Evolutionary conservation across 495 filamentous ascomycete species (phyloP).

Genomic region (Letharia lupina): DNA sequence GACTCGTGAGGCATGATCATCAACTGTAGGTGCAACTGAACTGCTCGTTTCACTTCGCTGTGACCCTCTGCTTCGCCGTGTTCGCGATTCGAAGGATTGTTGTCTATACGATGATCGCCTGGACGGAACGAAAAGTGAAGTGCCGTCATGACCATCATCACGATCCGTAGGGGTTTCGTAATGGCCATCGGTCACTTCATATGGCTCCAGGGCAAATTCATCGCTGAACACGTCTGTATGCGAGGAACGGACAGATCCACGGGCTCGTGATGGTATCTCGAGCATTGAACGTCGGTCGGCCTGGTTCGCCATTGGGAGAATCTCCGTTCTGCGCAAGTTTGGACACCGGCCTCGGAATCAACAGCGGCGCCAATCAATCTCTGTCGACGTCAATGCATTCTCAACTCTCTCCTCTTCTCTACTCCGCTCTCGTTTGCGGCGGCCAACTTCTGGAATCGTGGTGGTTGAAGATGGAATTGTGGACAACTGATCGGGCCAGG

Average conservation of each 20-base stretch:
- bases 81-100: constrained; percentile 27
- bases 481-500: not conserved
- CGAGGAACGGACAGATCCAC: constrained; percentile 32
- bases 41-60: constrained; percentile 32
- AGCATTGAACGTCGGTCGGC: constrained; percentile 13
- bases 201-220: constrained; percentile 37
- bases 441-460: not conserved
- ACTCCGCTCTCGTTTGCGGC: not conserved
- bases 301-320: constrained; percentile 18
- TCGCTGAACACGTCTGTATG: constrained; percentile 44
- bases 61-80: constrained; percentile 36
- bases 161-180: not conserved
- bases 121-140: constrained; percentile 30
- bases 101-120: constrained; percentile 27
- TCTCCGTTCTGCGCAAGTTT: constrained; percentile 1
- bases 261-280: constrained; percentile 5
- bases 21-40: constrained; percentile 34
- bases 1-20: constrained; percentile 38
- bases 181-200: constrained; percentile 22
- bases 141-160: constrained; percentile 15
- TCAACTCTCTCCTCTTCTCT: not conserved
- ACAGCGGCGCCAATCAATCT: not conserved
- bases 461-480: not conserved
- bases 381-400: constrained; percentile 8
- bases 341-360: not conserved